phyloP scores from a whole-genome alignment of 768 basidiomycete species.

The Royoungia palumana region DNA sequence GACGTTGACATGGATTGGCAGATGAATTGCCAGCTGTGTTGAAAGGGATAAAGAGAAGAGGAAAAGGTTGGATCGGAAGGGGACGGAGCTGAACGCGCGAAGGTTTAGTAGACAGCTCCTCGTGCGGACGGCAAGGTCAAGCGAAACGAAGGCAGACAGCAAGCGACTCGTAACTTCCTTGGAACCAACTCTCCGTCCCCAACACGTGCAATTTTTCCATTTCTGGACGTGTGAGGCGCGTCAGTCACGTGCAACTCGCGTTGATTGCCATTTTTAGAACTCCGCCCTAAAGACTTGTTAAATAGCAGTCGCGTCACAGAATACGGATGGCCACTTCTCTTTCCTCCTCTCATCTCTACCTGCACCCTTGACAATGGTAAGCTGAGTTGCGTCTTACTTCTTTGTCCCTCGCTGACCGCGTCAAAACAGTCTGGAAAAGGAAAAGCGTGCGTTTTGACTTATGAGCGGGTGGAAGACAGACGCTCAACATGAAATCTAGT shows the following conservation, averaged over 20 bases:
- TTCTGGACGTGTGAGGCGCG: conserved; percentile 21
- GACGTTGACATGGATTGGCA: conserved; percentile 31
- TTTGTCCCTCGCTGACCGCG: conserved; percentile 5
- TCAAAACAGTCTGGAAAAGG: conserved; percentile 51
- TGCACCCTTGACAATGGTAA: conserved; percentile 32
- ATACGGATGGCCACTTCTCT: conserved; percentile 1
- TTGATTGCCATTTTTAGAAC: conserved; percentile 30
- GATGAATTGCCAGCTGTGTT: conserved; percentile 26
- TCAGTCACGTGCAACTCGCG: conserved; percentile 35
- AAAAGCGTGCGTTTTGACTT: conserved; percentile 41
- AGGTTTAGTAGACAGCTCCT: conserved; percentile 23
- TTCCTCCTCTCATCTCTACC: conserved; percentile 15
- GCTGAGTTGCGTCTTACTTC: not conserved
- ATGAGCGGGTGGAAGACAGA: conserved; percentile 1
- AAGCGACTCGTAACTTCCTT: not conserved
- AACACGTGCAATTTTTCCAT: conserved; percentile 17
- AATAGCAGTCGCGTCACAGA: conserved; percentile 29
- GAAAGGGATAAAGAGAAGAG: conserved; percentile 2
- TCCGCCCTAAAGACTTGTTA: conserved; percentile 30
- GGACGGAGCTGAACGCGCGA: conserved; percentile 16
- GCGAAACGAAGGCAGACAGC: not conserved
- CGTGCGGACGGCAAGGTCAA: conserved; percentile 30
- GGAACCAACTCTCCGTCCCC: conserved; percentile 9
- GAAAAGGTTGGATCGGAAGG: conserved; percentile 14
- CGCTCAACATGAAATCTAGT: conserved; percentile 22